A percentile compares a stretch with the other conserved stretches of the same genome.
Conservation (phyloP, 371 early-diverging fungal species). For the Nematocida sp. region DNA sequence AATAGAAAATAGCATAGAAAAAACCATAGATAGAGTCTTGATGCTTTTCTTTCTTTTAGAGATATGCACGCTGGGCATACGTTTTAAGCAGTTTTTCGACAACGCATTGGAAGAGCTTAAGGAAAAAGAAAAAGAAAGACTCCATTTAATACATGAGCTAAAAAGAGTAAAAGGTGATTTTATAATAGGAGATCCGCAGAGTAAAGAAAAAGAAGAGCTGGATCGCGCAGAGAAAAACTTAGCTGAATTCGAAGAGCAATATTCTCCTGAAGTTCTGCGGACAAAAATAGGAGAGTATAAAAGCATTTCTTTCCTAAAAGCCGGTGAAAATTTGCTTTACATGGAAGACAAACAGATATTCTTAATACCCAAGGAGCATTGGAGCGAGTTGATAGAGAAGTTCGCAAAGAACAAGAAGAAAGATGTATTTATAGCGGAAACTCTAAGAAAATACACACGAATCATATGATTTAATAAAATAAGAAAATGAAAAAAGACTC, state of each 20-base stretch:
- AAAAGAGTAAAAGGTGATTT: conserved; percentile 35
- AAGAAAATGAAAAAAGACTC: background rate
- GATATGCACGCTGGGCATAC: conserved; percentile 33
- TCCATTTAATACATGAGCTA: conserved; percentile 3
- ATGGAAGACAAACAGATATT: conserved; percentile 7
- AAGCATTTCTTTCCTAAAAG: conserved; percentile 13
- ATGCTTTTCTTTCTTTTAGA: conserved; percentile 35
- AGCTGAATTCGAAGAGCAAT: conserved; percentile 5
- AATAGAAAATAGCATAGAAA: background rate
- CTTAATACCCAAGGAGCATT: background rate
- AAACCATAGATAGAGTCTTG: conserved; percentile 23
- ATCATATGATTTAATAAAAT: conserved; percentile 9
- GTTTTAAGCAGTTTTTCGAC: conserved; percentile 43
- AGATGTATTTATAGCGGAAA: conserved; percentile 10
- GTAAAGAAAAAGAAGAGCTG: conserved; percentile 8
- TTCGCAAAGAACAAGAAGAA: conserved; percentile 39
- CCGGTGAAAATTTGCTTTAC: conserved; percentile 18
- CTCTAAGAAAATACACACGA: conserved; percentile 12
- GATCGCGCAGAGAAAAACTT: conserved; percentile 24
- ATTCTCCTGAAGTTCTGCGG: conserved; percentile 27
- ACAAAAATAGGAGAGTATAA: conserved; percentile 21
- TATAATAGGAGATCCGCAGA: background rate
- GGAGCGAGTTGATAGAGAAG: background rate
- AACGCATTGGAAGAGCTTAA: conserved; percentile 30
- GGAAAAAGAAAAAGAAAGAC: conserved; percentile 38